These are phyloP conservation scores for Penicillium sp. DNA, from an alignment of 2,329 filamentous ascomycete species.

Conservation along the genomic window DNA sequence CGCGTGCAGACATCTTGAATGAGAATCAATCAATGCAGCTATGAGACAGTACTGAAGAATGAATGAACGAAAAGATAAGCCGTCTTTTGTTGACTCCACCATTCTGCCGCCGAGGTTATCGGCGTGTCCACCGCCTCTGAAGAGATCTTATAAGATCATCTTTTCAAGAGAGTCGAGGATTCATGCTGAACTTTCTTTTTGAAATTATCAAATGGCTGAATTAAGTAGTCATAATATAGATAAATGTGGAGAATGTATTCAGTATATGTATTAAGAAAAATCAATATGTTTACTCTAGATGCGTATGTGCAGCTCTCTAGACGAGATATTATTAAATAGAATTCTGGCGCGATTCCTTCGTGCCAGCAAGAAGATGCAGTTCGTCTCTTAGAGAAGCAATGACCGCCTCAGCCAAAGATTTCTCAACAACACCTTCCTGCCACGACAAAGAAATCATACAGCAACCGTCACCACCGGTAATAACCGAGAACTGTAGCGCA, in stretches of 20 bases:
- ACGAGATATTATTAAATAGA: not conserved
- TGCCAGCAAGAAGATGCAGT: constrained; percentile 5
- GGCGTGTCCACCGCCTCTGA: constrained; percentile 20
- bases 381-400: constrained; percentile 20
- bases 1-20: constrained; percentile 44
- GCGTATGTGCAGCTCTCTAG: not conserved
- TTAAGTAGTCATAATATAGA: not conserved
- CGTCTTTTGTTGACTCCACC: constrained; percentile 8
- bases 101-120: constrained; percentile 27
- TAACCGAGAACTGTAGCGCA: constrained; percentile 40
- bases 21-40: not conserved
- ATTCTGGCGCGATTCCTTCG: not conserved
- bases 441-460: constrained; percentile 43
- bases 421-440: constrained; percentile 39
- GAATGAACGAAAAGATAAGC: not conserved
- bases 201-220: not conserved
- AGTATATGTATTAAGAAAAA: not conserved
- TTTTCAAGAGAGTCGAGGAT: no score
- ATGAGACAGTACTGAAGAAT: not conserved
- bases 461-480: constrained; percentile 47
- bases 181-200: not conserved
- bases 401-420: constrained; percentile 18
- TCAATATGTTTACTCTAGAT: not conserved
- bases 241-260: not conserved
- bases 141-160: not conserved